These are phyloP conservation scores for Gillenia trifoliata DNA, from an alignment of 306 rosid species.

Conservation along the genomic window DNA sequence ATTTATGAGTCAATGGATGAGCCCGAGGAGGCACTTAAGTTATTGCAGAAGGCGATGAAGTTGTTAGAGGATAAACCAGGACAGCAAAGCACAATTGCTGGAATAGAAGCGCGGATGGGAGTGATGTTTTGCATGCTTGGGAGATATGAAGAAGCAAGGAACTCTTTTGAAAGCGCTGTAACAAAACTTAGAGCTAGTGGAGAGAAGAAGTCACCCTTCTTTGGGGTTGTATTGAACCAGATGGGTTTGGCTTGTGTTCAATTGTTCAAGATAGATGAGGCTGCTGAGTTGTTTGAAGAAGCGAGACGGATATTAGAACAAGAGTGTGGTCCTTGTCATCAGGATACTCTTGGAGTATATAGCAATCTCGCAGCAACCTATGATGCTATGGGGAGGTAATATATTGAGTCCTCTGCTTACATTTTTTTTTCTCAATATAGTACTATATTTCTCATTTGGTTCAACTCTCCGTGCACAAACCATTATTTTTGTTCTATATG, in stretches of 20 bases:
- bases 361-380: conserved; percentile 99
- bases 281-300: conserved; percentile 93
- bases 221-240: conserved; percentile 96
- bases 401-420: background rate
- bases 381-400: conserved; percentile 99
- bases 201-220: conserved; percentile 95
- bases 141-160: conserved; percentile 78
- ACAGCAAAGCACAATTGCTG: conserved; percentile 94
- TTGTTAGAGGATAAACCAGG: conserved; percentile 97
- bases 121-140: conserved; percentile 93
- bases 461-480: background rate
- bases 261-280: conserved; percentile 95
- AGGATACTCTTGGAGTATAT: conserved; percentile 94
- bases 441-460: background rate
- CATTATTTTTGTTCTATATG: background rate
- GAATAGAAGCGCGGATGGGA: conserved; percentile 96
- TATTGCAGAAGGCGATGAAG: conserved; percentile 75
- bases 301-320: conserved; percentile 90
- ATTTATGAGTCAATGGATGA: conserved; percentile 93
- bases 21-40: conserved; percentile 92
- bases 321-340: conserved; percentile 96
- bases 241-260: conserved; percentile 98
- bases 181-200: conserved; percentile 84
- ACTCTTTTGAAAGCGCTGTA: conserved; percentile 74
- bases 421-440: conserved; percentile 3